Conservation (phyloP, 176 grass and related monocot species). For the Lolium perenne region DNA sequence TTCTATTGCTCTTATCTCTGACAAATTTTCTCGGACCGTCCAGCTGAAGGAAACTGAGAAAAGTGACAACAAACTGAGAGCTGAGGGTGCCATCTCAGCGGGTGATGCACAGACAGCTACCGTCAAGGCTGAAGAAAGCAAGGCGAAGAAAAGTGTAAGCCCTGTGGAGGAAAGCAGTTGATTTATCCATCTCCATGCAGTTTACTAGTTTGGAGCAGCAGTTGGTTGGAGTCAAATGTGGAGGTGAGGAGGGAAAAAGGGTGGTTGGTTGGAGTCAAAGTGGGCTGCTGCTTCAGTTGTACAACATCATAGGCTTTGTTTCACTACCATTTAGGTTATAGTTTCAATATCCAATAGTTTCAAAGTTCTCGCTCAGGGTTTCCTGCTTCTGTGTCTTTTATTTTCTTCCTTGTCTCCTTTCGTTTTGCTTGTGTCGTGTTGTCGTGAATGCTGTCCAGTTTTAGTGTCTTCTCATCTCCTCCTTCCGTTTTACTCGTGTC, state of each 20-base stretch:
- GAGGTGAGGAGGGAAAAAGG: conserved; percentile 39
- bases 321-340: conserved; percentile 63
- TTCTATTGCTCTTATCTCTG: conserved; percentile 55
- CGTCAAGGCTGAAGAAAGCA: conserved; percentile 50
- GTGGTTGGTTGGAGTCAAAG: conserved; percentile 39
- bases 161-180: conserved; percentile 51
- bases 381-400: conserved; percentile 8
- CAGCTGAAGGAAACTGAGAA: conserved; percentile 58
- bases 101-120: conserved; percentile 30
- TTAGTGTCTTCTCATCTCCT: conserved; percentile 28
- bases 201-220: conserved; percentile 51
- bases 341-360: conserved; percentile 64
- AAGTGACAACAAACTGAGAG: conserved; percentile 28
- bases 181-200: conserved; percentile 19
- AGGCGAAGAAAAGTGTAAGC: conserved; percentile 1
- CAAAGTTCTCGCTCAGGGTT: conserved; percentile 39
- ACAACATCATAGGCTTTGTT: conserved; percentile 73
- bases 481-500: conserved; percentile 34
- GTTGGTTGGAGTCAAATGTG: conserved; percentile 33
- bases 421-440: conserved; percentile 41
- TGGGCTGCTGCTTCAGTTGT: conserved; percentile 53
- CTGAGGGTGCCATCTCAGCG: conserved; percentile 34
- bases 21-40: conserved; percentile 54
- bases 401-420: conserved; percentile 29
- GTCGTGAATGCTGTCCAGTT: conserved; percentile 52